Base-by-base conservation (phyloP, 306 rosid genomes). In the Quercus suber region DNA sequence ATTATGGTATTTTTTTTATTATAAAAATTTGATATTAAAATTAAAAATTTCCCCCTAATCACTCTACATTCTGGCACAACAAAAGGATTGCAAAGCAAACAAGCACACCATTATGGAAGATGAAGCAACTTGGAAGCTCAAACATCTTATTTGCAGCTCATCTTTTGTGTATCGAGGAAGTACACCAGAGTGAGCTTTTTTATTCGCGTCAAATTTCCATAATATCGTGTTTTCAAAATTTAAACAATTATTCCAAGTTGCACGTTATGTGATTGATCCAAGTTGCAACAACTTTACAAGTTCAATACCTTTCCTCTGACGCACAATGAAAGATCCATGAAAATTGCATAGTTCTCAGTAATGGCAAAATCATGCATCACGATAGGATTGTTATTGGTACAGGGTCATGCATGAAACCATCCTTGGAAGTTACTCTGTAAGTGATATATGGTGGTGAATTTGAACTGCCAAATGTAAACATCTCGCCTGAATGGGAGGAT, bases 291-390 rank as follows among this genome's bases (percentile, higher is more conserved):
- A 73, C 4, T 20, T 35, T 59, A 35, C 31, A 82, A 31, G 49
- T 52, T 71, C 15, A 82, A 75, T 89, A 91, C 99, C 99, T 91
- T 94, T 73, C 97, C 97, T 81, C 80, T 89, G 88, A 91, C 89
- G 74, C 80, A 71, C 86, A 94, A 27, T 35, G 99, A 97, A 82
- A 94, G 99, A 84, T 94, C 99, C 99, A 92, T 82, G 81, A 94
- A 91, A 76, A 94, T 79, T 37, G 94, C 95, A 75, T 91, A 91
- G 72, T 91, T 94, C 86, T 92, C 97, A 8, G 99, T 91, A 73
- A 94, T 92, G 82, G 99, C 97, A 64, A 94, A 94, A 82, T 94
- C 99, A 51, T 94, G 99, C 95, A 92, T 92, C 97, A 92, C 89
- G 95, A 94, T 82, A 31, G 97, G 97, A 94, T 41, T 63, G 97